Percentiles rank a stretch among this genome's conserved stretches.
phyloP scores from a whole-genome alignment of 768 basidiomycete genomes.

The Vararia minispora region DNA sequence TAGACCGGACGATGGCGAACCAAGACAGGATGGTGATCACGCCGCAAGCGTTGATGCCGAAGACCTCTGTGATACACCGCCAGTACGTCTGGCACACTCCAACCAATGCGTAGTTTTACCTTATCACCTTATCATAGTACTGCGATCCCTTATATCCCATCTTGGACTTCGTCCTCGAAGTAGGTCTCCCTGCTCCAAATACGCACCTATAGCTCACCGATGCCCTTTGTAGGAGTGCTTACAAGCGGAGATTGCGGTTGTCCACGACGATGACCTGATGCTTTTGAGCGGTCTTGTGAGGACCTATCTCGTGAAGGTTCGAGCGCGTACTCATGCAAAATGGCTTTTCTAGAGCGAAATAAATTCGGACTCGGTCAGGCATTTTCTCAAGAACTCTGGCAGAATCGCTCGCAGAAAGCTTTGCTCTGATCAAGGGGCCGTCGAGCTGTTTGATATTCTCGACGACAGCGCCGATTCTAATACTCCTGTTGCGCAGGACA shows the following conservation, averaged over 20 bases:
- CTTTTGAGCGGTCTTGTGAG: too few species aligned
- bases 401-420: too few species aligned
- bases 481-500: too few species aligned
- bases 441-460: too few species aligned
- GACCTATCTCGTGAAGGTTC: too few species aligned
- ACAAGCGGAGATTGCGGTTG: conserved; percentile 9
- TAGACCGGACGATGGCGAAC: conserved; percentile 3
- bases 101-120: not conserved
- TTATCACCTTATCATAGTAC: not conserved
- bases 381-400: too few species aligned
- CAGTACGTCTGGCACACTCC: conserved; percentile 1
- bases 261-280: conserved; percentile 11
- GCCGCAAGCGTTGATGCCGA: too few species aligned
- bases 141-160: conserved; percentile 3
- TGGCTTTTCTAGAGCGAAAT: too few species aligned
- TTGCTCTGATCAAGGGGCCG: too few species aligned
- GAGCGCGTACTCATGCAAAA: too few species aligned
- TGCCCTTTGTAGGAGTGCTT: conserved; percentile 6
- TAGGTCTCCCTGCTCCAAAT: not conserved
- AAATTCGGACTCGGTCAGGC: too few species aligned
- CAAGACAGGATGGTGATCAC: conserved; percentile 5
- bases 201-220: conserved; percentile 6
- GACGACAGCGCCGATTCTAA: too few species aligned
- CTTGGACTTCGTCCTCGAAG: conserved; percentile 6
- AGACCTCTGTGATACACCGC: conserved; percentile 6